phyloP scores from a whole-genome alignment of 192 early-diverging fungal genomes.

The Thamnidium elegans region DNA sequence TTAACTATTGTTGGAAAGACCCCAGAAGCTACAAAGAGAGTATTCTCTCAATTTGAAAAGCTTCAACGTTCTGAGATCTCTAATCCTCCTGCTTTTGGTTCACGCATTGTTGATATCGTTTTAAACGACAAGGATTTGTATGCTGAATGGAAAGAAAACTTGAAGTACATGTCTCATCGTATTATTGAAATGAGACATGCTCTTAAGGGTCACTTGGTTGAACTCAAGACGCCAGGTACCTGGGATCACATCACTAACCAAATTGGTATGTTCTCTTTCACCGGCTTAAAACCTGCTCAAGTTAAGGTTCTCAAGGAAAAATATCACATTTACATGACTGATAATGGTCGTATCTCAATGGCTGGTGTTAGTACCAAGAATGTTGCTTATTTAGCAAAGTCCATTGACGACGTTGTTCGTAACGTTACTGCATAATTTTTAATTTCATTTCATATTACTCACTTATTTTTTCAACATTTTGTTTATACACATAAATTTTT shows the following conservation, averaged over 20 bases:
- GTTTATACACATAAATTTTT: too few relatives aligned
- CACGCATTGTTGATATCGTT: constrained; percentile 80
- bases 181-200: constrained; percentile 86
- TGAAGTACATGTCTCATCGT: constrained; percentile 82
- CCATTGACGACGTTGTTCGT: constrained; percentile 89
- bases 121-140: constrained; percentile 80
- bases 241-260: constrained; percentile 96
- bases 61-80: constrained; percentile 84
- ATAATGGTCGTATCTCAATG: constrained; percentile 94
- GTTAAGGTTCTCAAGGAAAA: constrained; percentile 77
- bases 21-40: constrained; percentile 48
- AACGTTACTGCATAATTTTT: constrained; percentile 43
- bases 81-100: constrained; percentile 88
- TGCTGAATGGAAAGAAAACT: constrained; percentile 75
- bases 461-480: neutral
- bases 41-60: constrained; percentile 82
- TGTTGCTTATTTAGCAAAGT: constrained; percentile 83
- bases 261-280: constrained; percentile 99
- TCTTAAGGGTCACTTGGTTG: constrained; percentile 61
- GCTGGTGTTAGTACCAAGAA: constrained; percentile 89
- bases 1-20: constrained; percentile 70
- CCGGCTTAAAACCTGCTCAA: constrained; percentile 68
- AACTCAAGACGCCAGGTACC: constrained; percentile 82
- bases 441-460: neutral
- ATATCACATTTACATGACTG: constrained; percentile 92